Evolutionary conservation across 2,329 filamentous ascomycete genomes (phyloP), one percentile per base, ranked within the genome.

Genomic region (Fonsecaea pedrosoi): DNA sequence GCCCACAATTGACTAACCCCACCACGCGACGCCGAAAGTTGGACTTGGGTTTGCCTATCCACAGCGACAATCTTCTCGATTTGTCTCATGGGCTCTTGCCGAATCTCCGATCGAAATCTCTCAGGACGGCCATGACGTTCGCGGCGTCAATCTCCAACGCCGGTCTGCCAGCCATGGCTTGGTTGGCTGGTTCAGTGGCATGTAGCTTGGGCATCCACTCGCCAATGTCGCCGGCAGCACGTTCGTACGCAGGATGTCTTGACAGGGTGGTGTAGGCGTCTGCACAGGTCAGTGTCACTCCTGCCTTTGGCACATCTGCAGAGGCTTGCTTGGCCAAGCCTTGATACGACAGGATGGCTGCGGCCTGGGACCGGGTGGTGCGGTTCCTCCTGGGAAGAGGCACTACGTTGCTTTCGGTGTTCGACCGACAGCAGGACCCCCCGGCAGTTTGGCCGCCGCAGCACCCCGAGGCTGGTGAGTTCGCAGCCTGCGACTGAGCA

Each of bases 61-160:
- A 42, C 18, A 21, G 7, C 18, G 18, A 32, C 42, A 21, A 25
- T 21, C 2, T 9, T 25, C 1, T 48, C 42, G 18, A 48, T 12
- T 12, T 48, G 42, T 4, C 15, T 71, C 62, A 72, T 38, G 54
- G 48, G 54, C 70, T 72, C 55, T 71, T 62, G 13, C 88, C 88
- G 76, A 94, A 94, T 62, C 91, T 82, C 58, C 92, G 84, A 74
- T 94, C 91, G 78, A 94, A 94, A 70, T 91, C 89, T 77, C 91
- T 91, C 67, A 94, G 79, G n/a, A 93, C 91, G 50, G 89, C 90
- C 91, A 94, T 93, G 62, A 94, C 92, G 77, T 90, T 93, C 0
- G 91, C 91, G 6, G 91, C 90, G 78, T 94, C 91, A 15, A 94
- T 90, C 76, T 94, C 91, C 73, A 93, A 88, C 0, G 90, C 88